A percentile compares a stretch with the other conserved stretches of the same genome.
phyloP scores from a whole-genome alignment of 2,329 filamentous ascomycete genomes.

The Cephalotrichum gorgonifer region DNA sequence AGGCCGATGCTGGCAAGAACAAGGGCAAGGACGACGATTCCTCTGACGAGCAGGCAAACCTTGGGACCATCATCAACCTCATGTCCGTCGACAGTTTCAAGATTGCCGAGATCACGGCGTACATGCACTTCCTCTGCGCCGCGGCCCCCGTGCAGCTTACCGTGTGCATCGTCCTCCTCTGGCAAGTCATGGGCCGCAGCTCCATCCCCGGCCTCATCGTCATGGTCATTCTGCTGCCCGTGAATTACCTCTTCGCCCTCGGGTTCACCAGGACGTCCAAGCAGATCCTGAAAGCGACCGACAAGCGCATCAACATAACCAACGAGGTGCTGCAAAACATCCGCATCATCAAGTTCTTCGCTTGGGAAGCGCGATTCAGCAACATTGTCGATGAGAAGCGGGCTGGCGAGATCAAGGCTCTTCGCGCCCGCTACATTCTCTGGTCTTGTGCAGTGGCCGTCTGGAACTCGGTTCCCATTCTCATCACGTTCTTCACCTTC shows the following conservation, averaged over 20 bases:
- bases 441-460: slow-evolving; percentile 89
- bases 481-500: slow-evolving; percentile 97
- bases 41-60: slow-evolving; percentile 68
- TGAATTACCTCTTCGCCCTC: slow-evolving; percentile 82
- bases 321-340: slow-evolving; percentile 98
- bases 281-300: slow-evolving; percentile 82
- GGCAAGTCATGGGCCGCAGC: slow-evolving; percentile 82
- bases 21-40: slow-evolving; percentile 26
- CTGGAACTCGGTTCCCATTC: slow-evolving; percentile 90
- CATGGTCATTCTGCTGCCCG: slow-evolving; percentile 78
- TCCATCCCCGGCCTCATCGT: slow-evolving; percentile 87
- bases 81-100: slow-evolving; percentile 99
- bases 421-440: slow-evolving; percentile 76
- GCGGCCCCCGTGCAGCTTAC: slow-evolving; percentile 81
- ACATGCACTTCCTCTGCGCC: slow-evolving; percentile 92
- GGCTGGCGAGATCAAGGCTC: slow-evolving; percentile 61
- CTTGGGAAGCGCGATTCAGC: slow-evolving; percentile 90
- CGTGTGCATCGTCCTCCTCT: slow-evolving; percentile 72
- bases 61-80: slow-evolving; percentile 97
- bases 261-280: slow-evolving; percentile 83
- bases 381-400: slow-evolving; percentile 84
- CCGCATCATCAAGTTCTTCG: slow-evolving; percentile 98
- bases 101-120: slow-evolving; percentile 87
- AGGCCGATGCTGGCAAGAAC: slow-evolving; percentile 20
- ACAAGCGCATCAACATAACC: slow-evolving; percentile 90